Conservation (phyloP, 163 green algal species). For the Scenedesmus sp. region DNA sequence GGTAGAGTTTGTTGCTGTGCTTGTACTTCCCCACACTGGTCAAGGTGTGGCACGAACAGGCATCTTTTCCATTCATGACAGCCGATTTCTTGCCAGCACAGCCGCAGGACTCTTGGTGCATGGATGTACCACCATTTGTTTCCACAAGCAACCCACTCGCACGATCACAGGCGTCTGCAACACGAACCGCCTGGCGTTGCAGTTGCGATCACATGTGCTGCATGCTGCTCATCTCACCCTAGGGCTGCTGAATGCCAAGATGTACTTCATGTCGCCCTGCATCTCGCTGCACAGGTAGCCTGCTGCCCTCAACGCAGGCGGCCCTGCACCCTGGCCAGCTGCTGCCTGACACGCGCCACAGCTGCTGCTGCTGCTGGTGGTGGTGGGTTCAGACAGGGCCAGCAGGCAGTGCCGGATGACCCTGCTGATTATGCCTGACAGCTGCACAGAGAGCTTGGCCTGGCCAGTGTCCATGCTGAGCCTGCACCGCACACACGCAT, state of each 20-base stretch:
- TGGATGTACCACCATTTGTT: too few species aligned
- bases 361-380: slow-evolving; percentile 10
- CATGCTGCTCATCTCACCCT: background rate
- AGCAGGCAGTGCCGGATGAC: slow-evolving; percentile 35
- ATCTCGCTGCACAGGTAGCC: slow-evolving; percentile 65
- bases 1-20: too few species aligned
- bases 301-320: background rate
- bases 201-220: too few species aligned
- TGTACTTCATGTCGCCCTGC: slow-evolving; percentile 69
- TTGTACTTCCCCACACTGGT: too few species aligned
- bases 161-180: too few species aligned
- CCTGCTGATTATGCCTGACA: slow-evolving; percentile 5
- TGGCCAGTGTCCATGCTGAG: background rate
- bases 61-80: too few species aligned
- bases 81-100: too few species aligned
- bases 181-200: too few species aligned
- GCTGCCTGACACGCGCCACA: background rate
- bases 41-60: too few species aligned
- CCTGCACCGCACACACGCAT: background rate
- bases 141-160: too few species aligned
- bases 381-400: background rate
- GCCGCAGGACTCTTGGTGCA: too few species aligned
- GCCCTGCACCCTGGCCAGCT: background rate
- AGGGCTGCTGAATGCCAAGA: slow-evolving; percentile 58
- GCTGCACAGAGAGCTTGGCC: background rate